Evolutionary conservation across 2,329 filamentous ascomycete genomes (phyloP).

Genomic region (Esteya vermicola): DNA sequence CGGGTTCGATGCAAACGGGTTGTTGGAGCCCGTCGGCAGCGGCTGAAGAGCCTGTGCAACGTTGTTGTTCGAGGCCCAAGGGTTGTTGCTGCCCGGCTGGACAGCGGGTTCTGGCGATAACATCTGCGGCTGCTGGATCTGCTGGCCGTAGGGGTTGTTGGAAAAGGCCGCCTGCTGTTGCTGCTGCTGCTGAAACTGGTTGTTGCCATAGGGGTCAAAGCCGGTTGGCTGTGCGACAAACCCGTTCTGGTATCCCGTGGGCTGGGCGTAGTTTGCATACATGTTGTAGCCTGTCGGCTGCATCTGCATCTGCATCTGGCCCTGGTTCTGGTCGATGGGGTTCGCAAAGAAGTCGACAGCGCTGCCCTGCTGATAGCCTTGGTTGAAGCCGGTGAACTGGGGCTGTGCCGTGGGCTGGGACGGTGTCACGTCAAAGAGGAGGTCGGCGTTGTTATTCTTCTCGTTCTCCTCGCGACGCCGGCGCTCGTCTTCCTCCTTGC

Average conservation of each 20-base stretch:
- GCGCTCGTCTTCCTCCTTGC: constrained; percentile 85
- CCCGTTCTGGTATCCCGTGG: constrained; percentile 45
- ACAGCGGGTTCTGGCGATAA: constrained; percentile 43
- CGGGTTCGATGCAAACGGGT: constrained; percentile 62
- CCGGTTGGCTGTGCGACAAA: constrained; percentile 53
- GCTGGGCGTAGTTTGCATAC: constrained; percentile 36
- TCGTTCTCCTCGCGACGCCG: constrained; percentile 51
- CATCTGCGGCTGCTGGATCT: constrained; percentile 29
- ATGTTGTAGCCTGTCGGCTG: constrained; percentile 64
- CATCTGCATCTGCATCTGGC: constrained; percentile 56
- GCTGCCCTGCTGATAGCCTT: constrained; percentile 93
- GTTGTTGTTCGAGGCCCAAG: constrained; percentile 59
- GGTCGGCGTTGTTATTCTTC: constrained; percentile 46
- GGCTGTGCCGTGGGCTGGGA: constrained; percentile 41
- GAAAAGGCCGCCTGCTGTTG: constrained; percentile 20
- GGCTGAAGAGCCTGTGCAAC: constrained; percentile 56
- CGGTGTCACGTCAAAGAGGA: constrained; percentile 74
- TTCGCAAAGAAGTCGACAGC: constrained; percentile 97
- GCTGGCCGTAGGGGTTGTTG: constrained; percentile 21
- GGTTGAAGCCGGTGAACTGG: constrained; percentile 81
- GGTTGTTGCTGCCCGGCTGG: constrained; percentile 82
- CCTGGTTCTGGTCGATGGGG: constrained; percentile 67
- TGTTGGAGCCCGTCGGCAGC: constrained; percentile 89
- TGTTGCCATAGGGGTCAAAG: constrained; percentile 50
- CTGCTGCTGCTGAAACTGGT: constrained; percentile 27